Evolutionary conservation across 495 filamentous ascomycete genomes (phyloP).

Genomic region (Tuber calosporum): DNA sequence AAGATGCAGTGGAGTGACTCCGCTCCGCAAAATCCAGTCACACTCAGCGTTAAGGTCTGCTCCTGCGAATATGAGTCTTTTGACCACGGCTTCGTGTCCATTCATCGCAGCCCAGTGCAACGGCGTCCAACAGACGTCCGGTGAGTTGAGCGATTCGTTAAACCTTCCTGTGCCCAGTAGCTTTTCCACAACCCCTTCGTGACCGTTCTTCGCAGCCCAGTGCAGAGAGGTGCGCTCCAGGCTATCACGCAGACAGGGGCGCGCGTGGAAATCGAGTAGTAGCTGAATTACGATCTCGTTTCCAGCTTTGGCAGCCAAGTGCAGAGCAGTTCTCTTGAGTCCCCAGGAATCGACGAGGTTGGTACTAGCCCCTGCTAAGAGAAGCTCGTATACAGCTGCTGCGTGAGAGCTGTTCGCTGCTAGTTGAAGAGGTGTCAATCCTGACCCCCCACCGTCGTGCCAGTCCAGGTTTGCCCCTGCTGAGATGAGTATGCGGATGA

Average conservation of each 20-base stretch:
- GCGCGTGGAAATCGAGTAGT: slow-evolving; percentile 1
- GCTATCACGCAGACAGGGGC: background rate
- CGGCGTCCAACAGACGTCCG: slow-evolving; percentile 12
- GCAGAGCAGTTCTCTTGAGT: slow-evolving; percentile 7
- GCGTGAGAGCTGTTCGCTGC: background rate
- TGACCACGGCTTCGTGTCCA: slow-evolving; percentile 7
- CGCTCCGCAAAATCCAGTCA: background rate
- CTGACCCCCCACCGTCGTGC: slow-evolving; percentile 1
- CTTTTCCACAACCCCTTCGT: background rate
- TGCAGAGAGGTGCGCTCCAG: background rate
- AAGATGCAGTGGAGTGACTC: slow-evolving; percentile 6
- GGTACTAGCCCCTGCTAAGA: slow-evolving; percentile 9
- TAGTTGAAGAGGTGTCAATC: background rate
- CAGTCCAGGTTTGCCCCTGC: slow-evolving; percentile 10
- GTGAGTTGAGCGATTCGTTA: background rate
- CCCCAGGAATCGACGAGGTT: slow-evolving; percentile 4
- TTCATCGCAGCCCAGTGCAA: slow-evolving; percentile 12
- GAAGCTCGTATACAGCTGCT: background rate
- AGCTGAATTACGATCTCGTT: background rate
- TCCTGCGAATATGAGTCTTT: slow-evolving; percentile 9
- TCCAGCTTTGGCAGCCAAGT: slow-evolving; percentile 1
- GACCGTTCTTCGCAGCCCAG: background rate
- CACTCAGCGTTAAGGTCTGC: slow-evolving; percentile 16
- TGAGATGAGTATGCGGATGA: slow-evolving; percentile 10
- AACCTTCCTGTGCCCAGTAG: background rate